Evolutionary conservation across 202 grass and related monocot species (phyloP), one percentile per base, ranked within the genome.

Genomic region (Zoysia matrella): DNA sequence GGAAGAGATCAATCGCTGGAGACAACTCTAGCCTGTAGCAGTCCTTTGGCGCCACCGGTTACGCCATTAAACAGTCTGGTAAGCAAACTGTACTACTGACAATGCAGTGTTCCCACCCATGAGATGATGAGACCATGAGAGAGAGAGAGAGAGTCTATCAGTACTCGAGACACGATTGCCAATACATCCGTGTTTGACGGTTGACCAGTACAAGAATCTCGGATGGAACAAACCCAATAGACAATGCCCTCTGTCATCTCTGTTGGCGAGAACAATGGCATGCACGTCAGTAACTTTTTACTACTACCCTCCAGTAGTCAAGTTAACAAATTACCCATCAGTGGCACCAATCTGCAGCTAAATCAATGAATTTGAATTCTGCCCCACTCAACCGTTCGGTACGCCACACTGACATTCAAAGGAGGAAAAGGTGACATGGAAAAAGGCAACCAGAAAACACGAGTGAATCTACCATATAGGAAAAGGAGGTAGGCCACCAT

Each of bases 401-500:
- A 47, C 51, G 45, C 48, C 57, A 7, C 30, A 68, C 49, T 53
- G 71, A 52, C 77, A 69, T 55, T 61, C 63, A 83, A 75, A 75
- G 40, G 78, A 67, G 58, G 49, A 45, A 86, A 79, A 70, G 40
- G 15, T 40, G 9, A 30, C 36, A 6, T 4, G 45, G 58, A 83
- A 64, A 13, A 47, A 65, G 69, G 57, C 69, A 54, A 56, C 45
- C 78, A 82, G 60, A 22, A 74, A 70, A 70, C 80, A 86, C 75
- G 80, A 71, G 65, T 87, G 84, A 90, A 87, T 86, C 88, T 86
- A 86, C 87, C 78, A 82, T 72, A 76, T 71, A 66, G 76, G 71
- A 84, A 87, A 87, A 86, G 79, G 79, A 75, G 84, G 84, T 80
- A 90, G 69, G 69, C 83, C 83, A 80, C 65, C 74, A 52, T 51